phyloP scores from a whole-genome alignment of 2,329 filamentous ascomycete genomes.

The Madurella fahalii region DNA sequence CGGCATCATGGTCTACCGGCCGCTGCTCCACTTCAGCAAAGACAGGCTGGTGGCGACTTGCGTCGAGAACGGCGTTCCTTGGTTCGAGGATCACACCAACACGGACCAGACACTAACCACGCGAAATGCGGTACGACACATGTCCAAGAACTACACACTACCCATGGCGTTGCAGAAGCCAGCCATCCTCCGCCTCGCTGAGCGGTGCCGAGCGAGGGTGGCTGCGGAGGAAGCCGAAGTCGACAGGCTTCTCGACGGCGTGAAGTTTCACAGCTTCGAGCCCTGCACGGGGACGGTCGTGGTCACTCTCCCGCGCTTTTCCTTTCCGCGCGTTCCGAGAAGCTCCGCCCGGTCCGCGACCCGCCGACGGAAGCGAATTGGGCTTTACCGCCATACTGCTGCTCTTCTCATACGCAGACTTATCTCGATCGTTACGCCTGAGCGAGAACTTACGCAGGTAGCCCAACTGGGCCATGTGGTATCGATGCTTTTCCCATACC shows the following conservation, averaged over 20 bases:
- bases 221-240: constrained; percentile 49
- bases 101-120: constrained; percentile 68
- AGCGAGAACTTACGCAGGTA: constrained; percentile 40
- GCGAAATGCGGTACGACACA: constrained; percentile 74
- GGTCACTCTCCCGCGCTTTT: constrained; percentile 41
- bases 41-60: constrained; percentile 72
- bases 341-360: constrained; percentile 19
- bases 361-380: constrained; percentile 28
- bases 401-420: constrained; percentile 45
- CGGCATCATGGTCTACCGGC: constrained; percentile 64
- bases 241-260: constrained; percentile 48
- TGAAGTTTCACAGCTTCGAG: constrained; percentile 45
- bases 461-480: constrained; percentile 44
- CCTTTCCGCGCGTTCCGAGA: constrained; percentile 19
- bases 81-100: constrained; percentile 87
- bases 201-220: constrained; percentile 44
- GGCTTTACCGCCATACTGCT: constrained; percentile 42
- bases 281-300: constrained; percentile 46
- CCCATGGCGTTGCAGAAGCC: constrained; percentile 66
- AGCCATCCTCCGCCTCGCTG: constrained; percentile 58
- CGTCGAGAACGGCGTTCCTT: constrained; percentile 59
- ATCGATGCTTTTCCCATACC: constrained; percentile 45
- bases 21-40: constrained; percentile 68
- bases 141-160: constrained; percentile 55
- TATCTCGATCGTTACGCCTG: constrained; percentile 48